phyloP scores from a whole-genome alignment of 2,329 filamentous ascomycete genomes.

The Aspergillus candidus region DNA sequence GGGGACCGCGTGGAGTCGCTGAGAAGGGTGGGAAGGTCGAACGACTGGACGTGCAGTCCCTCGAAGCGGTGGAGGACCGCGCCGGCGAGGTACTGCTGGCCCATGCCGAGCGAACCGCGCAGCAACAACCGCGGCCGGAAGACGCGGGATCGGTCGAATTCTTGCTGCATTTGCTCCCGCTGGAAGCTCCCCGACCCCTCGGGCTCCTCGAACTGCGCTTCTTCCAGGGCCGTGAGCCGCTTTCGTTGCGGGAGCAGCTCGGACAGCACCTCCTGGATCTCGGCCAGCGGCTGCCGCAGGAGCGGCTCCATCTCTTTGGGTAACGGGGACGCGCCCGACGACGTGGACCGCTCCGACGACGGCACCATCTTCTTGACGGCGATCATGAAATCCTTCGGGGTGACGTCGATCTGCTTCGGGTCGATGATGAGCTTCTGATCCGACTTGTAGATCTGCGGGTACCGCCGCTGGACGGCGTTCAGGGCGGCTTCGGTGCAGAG shows the following conservation, averaged over 20 bases:
- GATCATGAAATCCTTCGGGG: slow-evolving; percentile 93
- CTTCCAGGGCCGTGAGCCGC: slow-evolving; percentile 80
- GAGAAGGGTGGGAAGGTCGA: slow-evolving; percentile 81
- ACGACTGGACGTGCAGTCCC: slow-evolving; percentile 87
- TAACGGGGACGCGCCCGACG: slow-evolving; percentile 75
- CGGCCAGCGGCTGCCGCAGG: slow-evolving; percentile 62
- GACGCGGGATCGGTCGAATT: slow-evolving; percentile 80
- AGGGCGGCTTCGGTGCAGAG: slow-evolving; percentile 93
- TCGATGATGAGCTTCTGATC: slow-evolving; percentile 86
- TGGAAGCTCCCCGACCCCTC: slow-evolving; percentile 79
- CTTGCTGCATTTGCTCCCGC: slow-evolving; percentile 67
- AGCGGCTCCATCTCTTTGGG: slow-evolving; percentile 76
- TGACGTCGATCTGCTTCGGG: slow-evolving; percentile 73
- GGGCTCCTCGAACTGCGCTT: slow-evolving; percentile 84
- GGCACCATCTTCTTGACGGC: slow-evolving; percentile 95
- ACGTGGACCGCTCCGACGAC: slow-evolving; percentile 83
- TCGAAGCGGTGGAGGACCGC: slow-evolving; percentile 88
- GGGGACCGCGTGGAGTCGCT: slow-evolving; percentile 73
- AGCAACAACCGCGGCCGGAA: slow-evolving; percentile 86
- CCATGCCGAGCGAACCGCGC: slow-evolving; percentile 79
- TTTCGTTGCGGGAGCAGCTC: slow-evolving; percentile 78
- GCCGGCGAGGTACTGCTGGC: slow-evolving; percentile 79
- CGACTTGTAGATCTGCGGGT: slow-evolving; percentile 91
- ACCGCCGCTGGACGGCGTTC: slow-evolving; percentile 91
- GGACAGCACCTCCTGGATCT: slow-evolving; percentile 65